Evolutionary conservation across 73 alveolate species (phyloP).

Genomic region (Tetrahymena elliotti): DNA sequence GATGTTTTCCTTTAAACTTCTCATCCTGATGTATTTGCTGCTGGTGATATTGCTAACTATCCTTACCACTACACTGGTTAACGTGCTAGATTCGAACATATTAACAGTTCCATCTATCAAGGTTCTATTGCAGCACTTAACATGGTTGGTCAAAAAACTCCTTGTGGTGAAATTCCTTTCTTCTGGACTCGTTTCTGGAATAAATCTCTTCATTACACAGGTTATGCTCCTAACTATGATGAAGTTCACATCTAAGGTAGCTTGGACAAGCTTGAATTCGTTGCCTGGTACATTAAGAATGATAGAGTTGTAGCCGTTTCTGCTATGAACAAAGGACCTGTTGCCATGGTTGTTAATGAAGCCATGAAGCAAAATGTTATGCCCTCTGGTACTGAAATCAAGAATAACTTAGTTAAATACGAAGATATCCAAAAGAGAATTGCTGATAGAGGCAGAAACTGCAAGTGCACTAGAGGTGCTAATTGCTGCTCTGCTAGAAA

Average conservation of each 20-base stretch:
- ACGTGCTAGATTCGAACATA: slow-evolving; percentile 76
- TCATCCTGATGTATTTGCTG: slow-evolving; percentile 67
- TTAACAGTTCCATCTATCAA: slow-evolving; percentile 65
- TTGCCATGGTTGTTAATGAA: neutral
- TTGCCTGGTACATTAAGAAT: slow-evolving; percentile 33
- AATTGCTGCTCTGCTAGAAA: neutral
- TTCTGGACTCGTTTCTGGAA: slow-evolving; percentile 74
- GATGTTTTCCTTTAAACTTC: slow-evolving; percentile 67
- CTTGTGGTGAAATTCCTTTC: slow-evolving; percentile 74
- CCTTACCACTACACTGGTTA: slow-evolving; percentile 67
- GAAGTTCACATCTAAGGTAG: slow-evolving; percentile 34
- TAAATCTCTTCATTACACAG: slow-evolving; percentile 24
- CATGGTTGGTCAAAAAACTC: slow-evolving; percentile 66
- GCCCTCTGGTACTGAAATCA: neutral
- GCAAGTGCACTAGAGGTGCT: neutral
- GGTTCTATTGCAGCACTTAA: slow-evolving; percentile 73
- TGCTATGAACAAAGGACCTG: slow-evolving; percentile 14
- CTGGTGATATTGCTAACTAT: slow-evolving; percentile 82
- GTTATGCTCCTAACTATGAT: slow-evolving; percentile 24
- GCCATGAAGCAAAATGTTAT: neutral
- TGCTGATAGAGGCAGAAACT: neutral
- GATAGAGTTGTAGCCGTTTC: slow-evolving; percentile 38
- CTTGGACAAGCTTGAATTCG: slow-evolving; percentile 16
- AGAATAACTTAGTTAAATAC: neutral
- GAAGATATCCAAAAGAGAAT: neutral